These are phyloP conservation scores for Novymonas esmeraldas DNA, from an alignment of 208 protist genomes.

Conservation along the genomic window DNA sequence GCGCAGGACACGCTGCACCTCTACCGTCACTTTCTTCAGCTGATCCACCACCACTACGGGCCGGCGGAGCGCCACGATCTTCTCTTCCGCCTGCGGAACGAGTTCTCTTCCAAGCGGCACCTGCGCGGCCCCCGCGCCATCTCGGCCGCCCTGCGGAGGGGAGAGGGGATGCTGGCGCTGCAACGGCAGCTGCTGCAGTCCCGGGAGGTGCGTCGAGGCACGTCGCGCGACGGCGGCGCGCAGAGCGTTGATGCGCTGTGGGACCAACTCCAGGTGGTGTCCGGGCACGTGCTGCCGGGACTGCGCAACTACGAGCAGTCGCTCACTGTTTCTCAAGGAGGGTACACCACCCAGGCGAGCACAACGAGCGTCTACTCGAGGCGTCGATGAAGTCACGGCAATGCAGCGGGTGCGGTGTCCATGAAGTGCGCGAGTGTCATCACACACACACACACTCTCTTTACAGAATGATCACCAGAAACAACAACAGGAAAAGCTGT, in stretches of 20 bases:
- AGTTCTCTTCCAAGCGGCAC: conserved; percentile 76
- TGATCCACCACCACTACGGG: conserved; percentile 72
- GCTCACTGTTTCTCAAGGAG: conserved; percentile 33
- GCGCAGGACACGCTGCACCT: conserved; percentile 70
- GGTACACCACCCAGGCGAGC: conserved; percentile 50
- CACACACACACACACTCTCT: no score
- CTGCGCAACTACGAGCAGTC: conserved; percentile 60
- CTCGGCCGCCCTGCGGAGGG: conserved; percentile 61
- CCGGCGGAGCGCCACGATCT: conserved; percentile 71
- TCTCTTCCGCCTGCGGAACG: conserved; percentile 79
- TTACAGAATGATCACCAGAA: no score
- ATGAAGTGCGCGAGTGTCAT: no score
- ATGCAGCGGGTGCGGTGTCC: no score
- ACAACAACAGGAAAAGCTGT: no score
- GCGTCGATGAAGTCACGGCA: conserved; percentile 38
- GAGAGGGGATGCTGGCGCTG: conserved; percentile 69
- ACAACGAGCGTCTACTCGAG: conserved; percentile 56
- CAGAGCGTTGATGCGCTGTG: conserved; percentile 73
- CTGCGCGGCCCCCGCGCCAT: conserved; percentile 65
- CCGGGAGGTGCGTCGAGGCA: conserved; percentile 35
- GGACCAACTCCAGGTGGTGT: conserved; percentile 73
- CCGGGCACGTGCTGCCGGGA: conserved; percentile 72
- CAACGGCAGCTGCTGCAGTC: conserved; percentile 65
- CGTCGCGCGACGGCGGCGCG: conserved; percentile 52
- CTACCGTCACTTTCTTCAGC: conserved; percentile 80